Evolutionary conservation across 768 basidiomycete genomes (phyloP), one percentile per base, ranked within the genome.

Genomic region (Mycena maculata): DNA sequence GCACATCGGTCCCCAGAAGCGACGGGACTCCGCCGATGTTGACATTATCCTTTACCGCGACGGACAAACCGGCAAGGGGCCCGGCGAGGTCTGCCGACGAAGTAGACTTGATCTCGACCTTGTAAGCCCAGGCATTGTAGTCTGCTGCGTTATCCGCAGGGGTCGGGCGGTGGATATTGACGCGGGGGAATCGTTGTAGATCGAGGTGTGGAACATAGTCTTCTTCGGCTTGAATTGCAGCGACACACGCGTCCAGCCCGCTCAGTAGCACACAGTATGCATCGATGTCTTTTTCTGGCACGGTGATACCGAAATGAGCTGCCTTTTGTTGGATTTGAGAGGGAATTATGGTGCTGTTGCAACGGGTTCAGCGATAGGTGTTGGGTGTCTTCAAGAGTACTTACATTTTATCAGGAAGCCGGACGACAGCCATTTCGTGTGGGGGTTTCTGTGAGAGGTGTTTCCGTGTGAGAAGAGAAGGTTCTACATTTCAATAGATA

Each of bases 21-120:
- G 87, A n/a, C n/a, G n/a, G n/a, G n/a, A n/a, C n/a, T n/a, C n/a
- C n/a, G n/a, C n/a, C n/a, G n/a, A n/a, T n/a, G n/a, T n/a, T n/a
- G n/a, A 10, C 89, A 66, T 88, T 90, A 62, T 91, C 90, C 76
- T 92, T 92, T 68, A 91, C 75, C 0, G 88, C 88, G 6, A 91
- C 69, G 5, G 74, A 72, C 60, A 80, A 71, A 33, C 73, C 79
- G 4, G 53, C 61, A 52, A 83, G 75, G 1, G 74, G 55, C n/a
- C 70, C 70, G 2, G 58, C 61, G 13, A 55, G 49, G 27, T 71
- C 65, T 1, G 16, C 53, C 1, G 61, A 25, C 6, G 39, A 50
- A 12, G 62, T 67, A 13, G 69, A 71, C 7, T 23, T 39, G 16
- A 71, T 71, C 13, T 60, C 25, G 42, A 71, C 73, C 68, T 76